Base-by-base conservation (phyloP, 2,329 filamentous ascomycete species). In the Nemania bipapillata region DNA sequence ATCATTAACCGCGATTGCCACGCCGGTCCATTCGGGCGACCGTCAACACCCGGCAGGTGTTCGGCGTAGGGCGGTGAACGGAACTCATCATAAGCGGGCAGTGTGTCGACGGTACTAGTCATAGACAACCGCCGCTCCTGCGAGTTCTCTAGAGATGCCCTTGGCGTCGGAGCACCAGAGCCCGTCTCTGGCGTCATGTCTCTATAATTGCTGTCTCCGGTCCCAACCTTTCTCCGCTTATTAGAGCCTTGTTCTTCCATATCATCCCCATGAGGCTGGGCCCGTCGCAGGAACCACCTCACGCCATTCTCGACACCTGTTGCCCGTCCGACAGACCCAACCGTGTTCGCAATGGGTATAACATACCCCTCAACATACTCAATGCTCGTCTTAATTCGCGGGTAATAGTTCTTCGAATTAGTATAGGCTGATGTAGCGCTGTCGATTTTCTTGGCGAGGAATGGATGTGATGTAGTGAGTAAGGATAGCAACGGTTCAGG, bases 331-430 rank as follows among this genome's bases (percentile, higher is more conserved):
- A 97, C 92, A 0, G 89, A 92, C 15, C 92, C 92, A 32, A 97
- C 92, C 0, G 93, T 96, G 76, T 92, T 96, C 60, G 92, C 92
- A 60, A 97, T 89, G 1, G 93, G 94, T 1, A 91, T 92, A 59
- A 97, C 89, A 73, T 93, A 95, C 54, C 92, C 91, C 80, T 98
- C 95, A 22, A 97, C 90, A 75, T 96, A 93, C 78, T 97, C 93
- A 56, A 93, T 95, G 69, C 94, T 89, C n/a, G 92, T 92, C 79
- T 92, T 94, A 77, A 97, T 93, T 1, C 92, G 88, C 0, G 95
- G 94, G 1, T 93, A 96, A 76, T 95, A 96, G 73, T 94, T 93
- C 80, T 98, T 97, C 11, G 92, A 94, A 2, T 87, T 90, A 30
- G 91, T 91, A 79, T 98, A 98, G 1, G 92, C 93, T 1, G 92